These are phyloP conservation scores for Clarireedia hainanense DNA, from an alignment of 2,329 filamentous ascomycete species.

Conservation along the genomic window DNA sequence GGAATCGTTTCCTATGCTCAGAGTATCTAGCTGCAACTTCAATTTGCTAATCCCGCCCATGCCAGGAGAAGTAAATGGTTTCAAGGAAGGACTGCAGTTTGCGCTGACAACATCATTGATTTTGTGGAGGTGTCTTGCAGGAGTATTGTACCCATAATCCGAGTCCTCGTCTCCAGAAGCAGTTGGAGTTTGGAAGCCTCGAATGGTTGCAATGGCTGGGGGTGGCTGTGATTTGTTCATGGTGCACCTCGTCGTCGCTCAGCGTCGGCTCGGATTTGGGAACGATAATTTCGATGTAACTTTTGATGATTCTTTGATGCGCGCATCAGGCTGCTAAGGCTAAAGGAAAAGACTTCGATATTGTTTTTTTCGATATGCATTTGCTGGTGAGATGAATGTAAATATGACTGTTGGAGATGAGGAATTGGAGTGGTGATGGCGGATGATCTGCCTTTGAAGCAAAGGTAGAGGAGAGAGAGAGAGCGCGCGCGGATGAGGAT, in stretches of 20 bases:
- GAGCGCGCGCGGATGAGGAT: too few species aligned
- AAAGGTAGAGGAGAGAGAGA: too few species aligned
- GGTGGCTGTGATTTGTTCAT: slow-evolving; percentile 13
- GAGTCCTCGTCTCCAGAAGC: slow-evolving; percentile 49
- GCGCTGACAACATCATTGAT: slow-evolving; percentile 39
- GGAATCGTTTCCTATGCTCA: slow-evolving; percentile 54
- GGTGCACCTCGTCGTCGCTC: slow-evolving; percentile 30
- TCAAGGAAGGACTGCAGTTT: slow-evolving; percentile 54
- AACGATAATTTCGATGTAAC: slow-evolving; percentile 29
- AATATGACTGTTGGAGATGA: background rate
- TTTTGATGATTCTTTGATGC: slow-evolving; percentile 25
- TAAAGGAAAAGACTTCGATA: slow-evolving; percentile 15
- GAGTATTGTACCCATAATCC: slow-evolving; percentile 38
- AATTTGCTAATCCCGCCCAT: slow-evolving; percentile 74
- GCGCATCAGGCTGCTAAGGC: slow-evolving; percentile 26
- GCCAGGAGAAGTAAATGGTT: slow-evolving; percentile 37
- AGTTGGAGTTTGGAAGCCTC: slow-evolving; percentile 30
- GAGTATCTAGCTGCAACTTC: slow-evolving; percentile 70
- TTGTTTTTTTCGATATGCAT: slow-evolving; percentile 29
- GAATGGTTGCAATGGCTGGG: slow-evolving; percentile 26
- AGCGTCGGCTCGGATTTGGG: slow-evolving; percentile 29
- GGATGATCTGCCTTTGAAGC: too few species aligned
- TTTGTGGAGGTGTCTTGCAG: slow-evolving; percentile 25
- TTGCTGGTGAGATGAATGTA: slow-evolving; percentile 16
- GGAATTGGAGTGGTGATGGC: background rate